Evolutionary conservation across 2,329 filamentous ascomycete genomes (phyloP).

Genomic region (Aspergillus neotritici): DNA sequence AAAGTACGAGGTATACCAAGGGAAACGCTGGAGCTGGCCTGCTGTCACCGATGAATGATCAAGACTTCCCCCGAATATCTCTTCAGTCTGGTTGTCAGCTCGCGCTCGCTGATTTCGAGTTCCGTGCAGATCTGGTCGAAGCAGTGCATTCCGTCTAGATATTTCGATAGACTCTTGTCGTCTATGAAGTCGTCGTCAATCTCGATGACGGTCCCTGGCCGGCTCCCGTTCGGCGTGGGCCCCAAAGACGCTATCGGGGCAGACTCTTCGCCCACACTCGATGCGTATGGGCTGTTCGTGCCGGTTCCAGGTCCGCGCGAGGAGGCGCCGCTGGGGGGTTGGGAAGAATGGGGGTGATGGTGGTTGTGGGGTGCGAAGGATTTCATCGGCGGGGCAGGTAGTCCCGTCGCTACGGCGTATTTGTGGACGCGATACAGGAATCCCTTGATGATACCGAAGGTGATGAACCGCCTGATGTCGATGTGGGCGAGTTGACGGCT

Average conservation of each 20-base stretch:
- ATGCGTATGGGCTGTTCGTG: conserved; percentile 26
- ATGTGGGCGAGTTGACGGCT: conserved; percentile 66
- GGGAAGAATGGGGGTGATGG: conserved; percentile 10
- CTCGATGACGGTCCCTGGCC: conserved; percentile 17
- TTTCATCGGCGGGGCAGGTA: conserved; percentile 24
- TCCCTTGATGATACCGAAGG: conserved; percentile 94
- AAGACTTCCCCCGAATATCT: conserved; percentile 41
- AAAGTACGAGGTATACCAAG: not conserved
- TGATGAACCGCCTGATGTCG: conserved; percentile 85
- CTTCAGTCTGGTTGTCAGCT: conserved; percentile 40
- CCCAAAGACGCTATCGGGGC: conserved; percentile 11
- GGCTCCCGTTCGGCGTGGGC: conserved; percentile 21
- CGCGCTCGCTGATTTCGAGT: conserved; percentile 44
- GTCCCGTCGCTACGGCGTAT: conserved; percentile 59
- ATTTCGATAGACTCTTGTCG: conserved; percentile 35
- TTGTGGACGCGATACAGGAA: conserved; percentile 90
- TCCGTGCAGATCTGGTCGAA: conserved; percentile 50
- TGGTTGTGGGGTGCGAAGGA: conserved; percentile 16
- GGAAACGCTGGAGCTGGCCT: not conserved
- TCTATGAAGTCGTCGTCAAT: conserved; percentile 31
- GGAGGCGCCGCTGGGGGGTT: conserved; percentile 20
- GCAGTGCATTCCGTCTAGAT: conserved; percentile 45
- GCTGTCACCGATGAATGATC: conserved; percentile 41
- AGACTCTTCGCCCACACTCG: conserved; percentile 17
- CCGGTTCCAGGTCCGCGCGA: conserved; percentile 28